These are phyloP conservation scores for Lophium mytilinum DNA, from an alignment of 495 filamentous ascomycete genomes.

Conservation along the genomic window DNA sequence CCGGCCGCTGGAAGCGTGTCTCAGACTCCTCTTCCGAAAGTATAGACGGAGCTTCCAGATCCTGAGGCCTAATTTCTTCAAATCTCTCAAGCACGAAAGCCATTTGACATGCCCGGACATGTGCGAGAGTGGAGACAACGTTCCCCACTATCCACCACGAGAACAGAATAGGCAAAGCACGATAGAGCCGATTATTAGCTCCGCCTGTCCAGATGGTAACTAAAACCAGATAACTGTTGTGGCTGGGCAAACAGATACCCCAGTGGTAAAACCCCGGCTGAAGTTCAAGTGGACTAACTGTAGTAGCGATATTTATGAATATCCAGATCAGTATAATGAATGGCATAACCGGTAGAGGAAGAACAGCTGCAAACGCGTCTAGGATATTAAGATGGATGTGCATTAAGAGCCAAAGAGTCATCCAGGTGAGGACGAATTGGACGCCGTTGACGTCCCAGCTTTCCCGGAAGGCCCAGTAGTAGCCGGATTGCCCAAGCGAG, in stretches of 20 bases:
- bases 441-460: constrained; percentile 10
- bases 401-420: constrained; percentile 17
- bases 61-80: background rate
- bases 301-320: constrained; percentile 12
- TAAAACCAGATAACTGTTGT: constrained; percentile 13
- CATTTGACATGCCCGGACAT: constrained; percentile 10
- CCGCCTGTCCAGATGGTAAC: constrained; percentile 17
- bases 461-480: constrained; percentile 14
- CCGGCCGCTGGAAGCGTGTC: background rate
- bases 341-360: constrained; percentile 9
- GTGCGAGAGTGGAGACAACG: constrained; percentile 1
- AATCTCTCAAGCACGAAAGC: constrained; percentile 3
- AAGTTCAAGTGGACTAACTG: constrained; percentile 12
- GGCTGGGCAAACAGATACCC: constrained; percentile 7
- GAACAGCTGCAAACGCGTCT: constrained; percentile 9
- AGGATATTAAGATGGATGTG: constrained; percentile 10
- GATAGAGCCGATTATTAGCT: constrained; percentile 12
- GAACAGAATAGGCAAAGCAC: constrained; percentile 15
- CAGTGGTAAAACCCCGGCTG: constrained; percentile 18
- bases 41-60: background rate
- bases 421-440: constrained; percentile 18
- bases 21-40: background rate
- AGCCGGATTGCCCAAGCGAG: constrained; percentile 8
- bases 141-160: constrained; percentile 16
- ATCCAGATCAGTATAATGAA: constrained; percentile 16